Evolutionary conservation across 345 rosid genomes (phyloP), one percentile per base, ranked within the genome.

Genomic region (Salix suchowensis): DNA sequence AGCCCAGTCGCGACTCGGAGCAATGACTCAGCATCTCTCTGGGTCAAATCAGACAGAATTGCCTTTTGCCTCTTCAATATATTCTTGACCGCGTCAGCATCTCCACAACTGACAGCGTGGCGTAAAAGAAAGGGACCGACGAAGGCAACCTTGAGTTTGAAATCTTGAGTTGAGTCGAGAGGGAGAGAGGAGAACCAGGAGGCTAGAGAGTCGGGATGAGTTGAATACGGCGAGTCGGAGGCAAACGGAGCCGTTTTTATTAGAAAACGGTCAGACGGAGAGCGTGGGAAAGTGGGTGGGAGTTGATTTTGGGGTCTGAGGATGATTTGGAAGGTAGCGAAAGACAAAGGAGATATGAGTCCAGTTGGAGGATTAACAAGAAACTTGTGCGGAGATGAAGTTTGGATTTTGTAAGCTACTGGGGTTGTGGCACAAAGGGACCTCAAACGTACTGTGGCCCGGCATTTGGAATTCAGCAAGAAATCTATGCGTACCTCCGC

Each of bases 321-420:
- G 36, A 88, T 73, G 83, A 90, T 74, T 62, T 85, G 91, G 79
- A 90, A 74, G 46, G 86, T 70, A 71, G 86, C 26, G 19, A 71
- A 70, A 60, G 90, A 87, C 13, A 71, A 72, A 0, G 93, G 93
- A 23, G 84, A 79, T 71, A 88, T 74, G 78, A 85, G 48, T 44
- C 90, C 94, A 32, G 72, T 78, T 0, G 94, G 89, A 19, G 91
- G 91, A 65, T 88, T 84, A 32, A 90, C 91, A 0, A 90, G 82
- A 71, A 90, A 90, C 80, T 86, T 90, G 73, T 82, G 83, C 1
- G 94, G 91, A 4, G 91, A 88, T 15, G 89, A 88, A 58, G 94
- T 87, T 78, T 88, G 91, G 73, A 90, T 84, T 71, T 87, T 90
- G 88, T 87, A 90, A 50, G 90, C 91, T 4, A 90, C 79, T 6